These are phyloP conservation scores for Diaporthe aspalathi DNA, from an alignment of 2,329 filamentous ascomycete species.

Conservation along the genomic window DNA sequence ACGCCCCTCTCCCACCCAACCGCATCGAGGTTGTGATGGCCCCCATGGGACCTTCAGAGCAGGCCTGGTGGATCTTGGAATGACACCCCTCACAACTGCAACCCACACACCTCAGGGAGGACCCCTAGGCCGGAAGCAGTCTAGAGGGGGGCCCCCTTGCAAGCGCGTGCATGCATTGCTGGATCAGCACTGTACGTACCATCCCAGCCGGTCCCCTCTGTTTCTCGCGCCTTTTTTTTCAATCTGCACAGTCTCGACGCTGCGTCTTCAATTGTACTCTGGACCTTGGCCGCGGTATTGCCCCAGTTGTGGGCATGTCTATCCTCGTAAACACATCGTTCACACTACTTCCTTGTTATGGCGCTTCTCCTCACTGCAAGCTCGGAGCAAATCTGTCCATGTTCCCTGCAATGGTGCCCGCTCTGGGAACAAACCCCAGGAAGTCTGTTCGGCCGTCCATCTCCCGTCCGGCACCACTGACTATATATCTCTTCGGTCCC, in stretches of 20 bases:
- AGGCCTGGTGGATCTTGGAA: conserved; percentile 36
- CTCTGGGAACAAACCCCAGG: conserved; percentile 37
- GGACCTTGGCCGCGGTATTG: conserved; percentile 39
- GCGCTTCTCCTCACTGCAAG: conserved; percentile 40
- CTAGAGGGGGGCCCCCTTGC: conserved; percentile 33
- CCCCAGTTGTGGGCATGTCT: conserved; percentile 40
- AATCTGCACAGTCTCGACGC: conserved; percentile 38
- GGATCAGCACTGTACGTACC: conserved; percentile 38
- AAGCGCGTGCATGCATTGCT: conserved; percentile 30
- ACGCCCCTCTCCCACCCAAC: conserved; percentile 34
- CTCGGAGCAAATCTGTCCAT: conserved; percentile 38
- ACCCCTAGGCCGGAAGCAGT: conserved; percentile 32
- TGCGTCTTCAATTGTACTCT: conserved; percentile 39
- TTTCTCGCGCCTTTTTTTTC: conserved; percentile 39
- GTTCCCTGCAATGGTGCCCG: conserved; percentile 38
- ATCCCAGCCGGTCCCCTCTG: conserved; percentile 36
- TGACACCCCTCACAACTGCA: conserved; percentile 31
- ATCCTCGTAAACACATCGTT: conserved; percentile 40
- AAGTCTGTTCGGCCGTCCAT: conserved; percentile 41
- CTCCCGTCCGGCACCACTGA: conserved; percentile 42
- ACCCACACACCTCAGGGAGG: conserved; percentile 29
- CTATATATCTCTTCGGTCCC: conserved; percentile 61
- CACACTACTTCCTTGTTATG: conserved; percentile 41
- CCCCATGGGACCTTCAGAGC: conserved; percentile 32
- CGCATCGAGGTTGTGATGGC: conserved; percentile 29